Conservation (phyloP, 1,284 basidiomycete species). For the Phellopilus nigrolimitatus region DNA sequence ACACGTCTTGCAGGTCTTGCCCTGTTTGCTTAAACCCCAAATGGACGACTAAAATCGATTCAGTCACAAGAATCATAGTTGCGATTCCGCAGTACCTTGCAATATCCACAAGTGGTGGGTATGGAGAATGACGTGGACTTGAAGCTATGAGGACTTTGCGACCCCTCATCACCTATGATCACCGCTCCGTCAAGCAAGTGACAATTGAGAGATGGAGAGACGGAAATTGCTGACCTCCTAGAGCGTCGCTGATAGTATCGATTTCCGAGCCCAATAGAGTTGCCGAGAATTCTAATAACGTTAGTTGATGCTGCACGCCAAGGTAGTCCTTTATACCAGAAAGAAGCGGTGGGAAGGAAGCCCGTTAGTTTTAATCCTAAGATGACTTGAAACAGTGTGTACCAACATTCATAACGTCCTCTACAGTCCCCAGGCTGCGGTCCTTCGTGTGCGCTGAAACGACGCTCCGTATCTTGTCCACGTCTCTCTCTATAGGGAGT, state of each 20-base stretch:
- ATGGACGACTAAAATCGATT: conserved; percentile 54
- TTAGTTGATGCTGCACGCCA: conserved; percentile 58
- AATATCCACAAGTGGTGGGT: conserved; percentile 75
- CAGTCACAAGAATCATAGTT: conserved; percentile 3
- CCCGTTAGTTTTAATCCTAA: conserved; percentile 14
- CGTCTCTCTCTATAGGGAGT: conserved; percentile 49
- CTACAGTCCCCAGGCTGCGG: conserved; percentile 51
- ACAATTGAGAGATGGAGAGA: background rate
- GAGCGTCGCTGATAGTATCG: conserved; percentile 53
- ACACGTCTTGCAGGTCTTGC: conserved; percentile 77
- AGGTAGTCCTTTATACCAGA: conserved; percentile 57
- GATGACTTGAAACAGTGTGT: conserved; percentile 1
- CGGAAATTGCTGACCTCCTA: conserved; percentile 54
- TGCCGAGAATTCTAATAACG: conserved; percentile 50
- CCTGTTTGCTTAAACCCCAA: conserved; percentile 82
- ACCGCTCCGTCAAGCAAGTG: conserved; percentile 11
- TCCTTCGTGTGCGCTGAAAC: conserved; percentile 50
- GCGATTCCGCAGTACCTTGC: conserved; percentile 47
- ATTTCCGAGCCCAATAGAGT: conserved; percentile 54
- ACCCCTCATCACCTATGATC: conserved; percentile 66
- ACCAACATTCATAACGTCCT: conserved; percentile 63
- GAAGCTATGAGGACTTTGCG: conserved; percentile 68
- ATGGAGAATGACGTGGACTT: conserved; percentile 82
- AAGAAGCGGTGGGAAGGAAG: conserved; percentile 14
- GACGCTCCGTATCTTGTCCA: conserved; percentile 46